Evolutionary conservation across 2,329 filamentous ascomycete genomes (phyloP).

Genomic region (Trichoderma brevicompactum): DNA sequence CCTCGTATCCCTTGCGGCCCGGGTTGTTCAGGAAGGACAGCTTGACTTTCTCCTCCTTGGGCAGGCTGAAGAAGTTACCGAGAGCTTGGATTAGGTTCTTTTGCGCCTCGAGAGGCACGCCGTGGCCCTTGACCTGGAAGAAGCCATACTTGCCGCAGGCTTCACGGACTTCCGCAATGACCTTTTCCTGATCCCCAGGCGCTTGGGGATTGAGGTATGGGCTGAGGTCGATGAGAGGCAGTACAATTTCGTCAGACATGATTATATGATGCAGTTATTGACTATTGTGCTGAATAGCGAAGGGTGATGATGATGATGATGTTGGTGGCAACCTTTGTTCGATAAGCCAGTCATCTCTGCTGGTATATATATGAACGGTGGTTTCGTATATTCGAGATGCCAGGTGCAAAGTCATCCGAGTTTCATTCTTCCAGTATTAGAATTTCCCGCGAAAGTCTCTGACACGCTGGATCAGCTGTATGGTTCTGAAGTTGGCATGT

Average conservation of each 20-base stretch:
- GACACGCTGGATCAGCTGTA: too few relatives aligned
- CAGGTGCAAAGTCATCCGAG: too few relatives aligned
- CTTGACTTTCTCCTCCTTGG: slow-evolving; percentile 37
- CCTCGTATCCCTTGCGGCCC: slow-evolving; percentile 38
- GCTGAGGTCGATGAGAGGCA: slow-evolving; percentile 26
- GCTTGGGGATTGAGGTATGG: slow-evolving; percentile 18
- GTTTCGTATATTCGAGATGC: too few relatives aligned
- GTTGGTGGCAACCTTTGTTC: too few relatives aligned
- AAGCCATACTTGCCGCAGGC: slow-evolving; percentile 39
- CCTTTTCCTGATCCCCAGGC: slow-evolving; percentile 17
- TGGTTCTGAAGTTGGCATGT: too few relatives aligned
- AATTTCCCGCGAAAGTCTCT: too few relatives aligned
- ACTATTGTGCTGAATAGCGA: too few relatives aligned
- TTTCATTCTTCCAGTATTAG: too few relatives aligned
- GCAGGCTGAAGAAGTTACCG: slow-evolving; percentile 34
- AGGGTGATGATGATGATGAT: too few relatives aligned
- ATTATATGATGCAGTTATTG: neutral
- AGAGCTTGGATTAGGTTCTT: slow-evolving; percentile 32
- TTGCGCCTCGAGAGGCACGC: slow-evolving; percentile 35
- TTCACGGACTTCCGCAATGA: slow-evolving; percentile 33
- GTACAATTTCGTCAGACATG: neutral
- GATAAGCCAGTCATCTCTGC: too few relatives aligned
- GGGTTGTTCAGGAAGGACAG: slow-evolving; percentile 35
- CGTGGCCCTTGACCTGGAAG: slow-evolving; percentile 41
- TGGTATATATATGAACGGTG: too few relatives aligned